Evolutionary conservation across 2,329 filamentous ascomycete genomes (phyloP).

Genomic region (Cercospora zeina): DNA sequence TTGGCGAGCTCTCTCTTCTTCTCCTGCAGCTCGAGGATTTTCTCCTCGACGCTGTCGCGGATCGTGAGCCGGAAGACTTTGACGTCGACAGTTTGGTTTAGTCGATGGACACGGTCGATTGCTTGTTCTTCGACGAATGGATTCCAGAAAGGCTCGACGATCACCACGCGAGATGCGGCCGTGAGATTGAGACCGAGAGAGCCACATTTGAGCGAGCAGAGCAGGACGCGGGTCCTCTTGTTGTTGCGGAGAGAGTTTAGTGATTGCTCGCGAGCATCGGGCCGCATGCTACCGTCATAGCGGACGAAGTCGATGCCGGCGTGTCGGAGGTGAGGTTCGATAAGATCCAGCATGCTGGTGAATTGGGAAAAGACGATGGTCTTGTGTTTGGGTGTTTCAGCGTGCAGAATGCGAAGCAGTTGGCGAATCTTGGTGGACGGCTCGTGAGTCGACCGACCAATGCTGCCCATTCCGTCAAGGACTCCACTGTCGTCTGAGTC

Average conservation of each 20-base stretch:
- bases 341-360: constrained; percentile 94
- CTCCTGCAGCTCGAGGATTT: constrained; percentile 91
- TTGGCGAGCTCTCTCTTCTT: constrained; percentile 91
- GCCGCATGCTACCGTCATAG: constrained; percentile 94
- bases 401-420: constrained; percentile 74
- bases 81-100: constrained; percentile 93
- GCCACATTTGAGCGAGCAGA: constrained; percentile 93
- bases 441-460: constrained; percentile 49
- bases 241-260: constrained; percentile 75
- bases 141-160: constrained; percentile 98
- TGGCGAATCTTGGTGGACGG: constrained; percentile 90
- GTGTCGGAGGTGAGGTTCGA: constrained; percentile 82
- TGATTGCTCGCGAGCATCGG: constrained; percentile 86
- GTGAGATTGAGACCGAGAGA: constrained; percentile 92
- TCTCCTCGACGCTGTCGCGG: constrained; percentile 81
- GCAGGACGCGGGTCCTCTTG: constrained; percentile 72
- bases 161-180: constrained; percentile 87
- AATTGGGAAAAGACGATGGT: constrained; percentile 99
- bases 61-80: constrained; percentile 94
- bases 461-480: constrained; percentile 27
- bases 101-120: constrained; percentile 96
- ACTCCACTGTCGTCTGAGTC: constrained; percentile 47
- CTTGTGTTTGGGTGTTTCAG: constrained; percentile 80
- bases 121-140: constrained; percentile 97
- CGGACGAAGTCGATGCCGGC: constrained; percentile 77